Evolutionary conservation across 352 stramenopile species (phyloP), one percentile per base, ranked within the genome.

Genomic region (Phytophthora pistaciae): DNA sequence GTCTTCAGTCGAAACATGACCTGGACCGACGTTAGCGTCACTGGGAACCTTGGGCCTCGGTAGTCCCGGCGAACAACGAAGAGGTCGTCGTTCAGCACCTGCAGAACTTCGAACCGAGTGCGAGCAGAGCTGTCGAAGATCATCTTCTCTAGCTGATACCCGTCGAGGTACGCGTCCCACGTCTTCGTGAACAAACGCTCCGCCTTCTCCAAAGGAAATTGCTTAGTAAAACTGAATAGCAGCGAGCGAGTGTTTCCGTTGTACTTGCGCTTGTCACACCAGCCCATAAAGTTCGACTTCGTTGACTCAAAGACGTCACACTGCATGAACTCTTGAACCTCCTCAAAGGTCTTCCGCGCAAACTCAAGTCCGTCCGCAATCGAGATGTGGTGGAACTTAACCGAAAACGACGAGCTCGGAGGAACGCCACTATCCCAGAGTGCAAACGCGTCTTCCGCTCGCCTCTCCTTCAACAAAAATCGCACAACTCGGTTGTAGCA

Each of bases 11-110:
- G n/a, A n/a, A n/a, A n/a, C n/a, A n/a, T n/a, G n/a, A n/a, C 67
- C 54, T 90, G 74, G 10, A 82, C 72, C 0, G 83, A 86, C 7
- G 83, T 68, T 68, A 90, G 85, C 20, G 73, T 85, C 60, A 77
- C 67, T 1, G 75, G 64, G 20, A 87, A 72, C 2, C 36, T 68
- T 16, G 66, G 65, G 44, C 84, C 74, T 54, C 69, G 66, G 52
- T 87, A 73, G 65, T 90, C 75, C n/a, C 79, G 69, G 10, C 78
- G 81, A 18, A 91, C 79, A 38, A 91, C 69, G 21, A 80, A 54
- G 10, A 90, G 20, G 46, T 90, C 76, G 57, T 88, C 71, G 58
- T 84, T 87, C 46, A 88, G 55, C 7, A 71, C 60, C 57, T 91
- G 81, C 14, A 91, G 59, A n/a, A 84, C 78, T 60, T 84, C 60